A percentile compares a stretch with the other conserved stretches of the same genome.
phyloP scores from a whole-genome alignment of 192 early-diverging fungal species.

The Glomus cerebriforme region DNA sequence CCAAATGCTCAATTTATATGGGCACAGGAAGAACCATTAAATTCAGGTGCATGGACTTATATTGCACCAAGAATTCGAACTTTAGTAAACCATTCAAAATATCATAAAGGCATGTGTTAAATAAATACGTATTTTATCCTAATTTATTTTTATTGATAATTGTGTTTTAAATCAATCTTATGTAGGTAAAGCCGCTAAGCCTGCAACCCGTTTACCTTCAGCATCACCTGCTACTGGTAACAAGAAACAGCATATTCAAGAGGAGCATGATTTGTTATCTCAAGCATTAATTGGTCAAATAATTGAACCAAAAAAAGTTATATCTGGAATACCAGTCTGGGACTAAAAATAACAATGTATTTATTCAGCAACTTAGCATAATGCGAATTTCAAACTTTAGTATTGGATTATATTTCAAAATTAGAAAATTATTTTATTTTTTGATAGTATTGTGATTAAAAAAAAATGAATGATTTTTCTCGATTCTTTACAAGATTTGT shows the following conservation, averaged over 20 bases:
- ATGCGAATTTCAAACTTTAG: too few relatives aligned
- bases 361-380: too few relatives aligned
- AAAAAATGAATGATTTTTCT: too few relatives aligned
- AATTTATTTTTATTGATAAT: neutral
- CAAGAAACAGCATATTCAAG: constrained; percentile 91
- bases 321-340: constrained; percentile 73
- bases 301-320: constrained; percentile 66
- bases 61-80: constrained; percentile 88
- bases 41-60: constrained; percentile 90
- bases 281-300: constrained; percentile 73
- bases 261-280: constrained; percentile 73
- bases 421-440: too few relatives aligned
- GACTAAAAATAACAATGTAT: too few relatives aligned
- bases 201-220: constrained; percentile 87
- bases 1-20: constrained; percentile 90
- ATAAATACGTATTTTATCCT: constrained; percentile 30
- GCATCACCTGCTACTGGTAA: constrained; percentile 91
- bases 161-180: neutral
- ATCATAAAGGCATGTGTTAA: constrained; percentile 60
- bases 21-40: constrained; percentile 95
- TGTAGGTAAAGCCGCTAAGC: constrained; percentile 58
- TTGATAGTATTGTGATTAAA: too few relatives aligned
- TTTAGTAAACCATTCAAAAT: constrained; percentile 69
- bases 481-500: too few relatives aligned
- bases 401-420: too few relatives aligned